Conservation (phyloP, 768 basidiomycete genomes). For the Lanmaoa pseudosensibilis region DNA sequence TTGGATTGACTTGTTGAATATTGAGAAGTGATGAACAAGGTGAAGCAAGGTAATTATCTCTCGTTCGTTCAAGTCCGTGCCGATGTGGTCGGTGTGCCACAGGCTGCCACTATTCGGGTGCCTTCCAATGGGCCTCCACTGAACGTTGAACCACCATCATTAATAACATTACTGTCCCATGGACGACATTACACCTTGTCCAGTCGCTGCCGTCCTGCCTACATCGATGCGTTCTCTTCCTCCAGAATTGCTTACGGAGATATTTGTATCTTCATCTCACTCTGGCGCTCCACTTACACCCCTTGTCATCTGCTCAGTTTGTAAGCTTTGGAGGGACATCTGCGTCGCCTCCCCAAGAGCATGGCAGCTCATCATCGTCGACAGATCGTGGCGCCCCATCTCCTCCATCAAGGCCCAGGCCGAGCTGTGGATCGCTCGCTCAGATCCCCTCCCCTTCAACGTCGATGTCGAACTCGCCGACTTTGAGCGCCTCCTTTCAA, state of each 20-base stretch:
- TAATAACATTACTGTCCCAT: no score
- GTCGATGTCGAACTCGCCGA: conserved; percentile 50
- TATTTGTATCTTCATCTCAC: conserved; percentile 48
- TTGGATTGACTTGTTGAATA: no score
- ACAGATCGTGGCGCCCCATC: conserved; percentile 40
- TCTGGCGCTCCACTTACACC: conserved; percentile 48
- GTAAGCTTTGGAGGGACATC: conserved; percentile 57
- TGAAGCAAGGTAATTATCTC: no score
- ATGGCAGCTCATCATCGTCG: conserved; percentile 60
- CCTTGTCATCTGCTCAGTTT: conserved; percentile 53
- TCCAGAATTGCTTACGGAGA: conserved; percentile 60
- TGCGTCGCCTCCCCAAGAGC: conserved; percentile 53
- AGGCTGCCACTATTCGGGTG: no score
- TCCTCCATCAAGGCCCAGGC: conserved; percentile 48
- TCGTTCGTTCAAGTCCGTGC: no score
- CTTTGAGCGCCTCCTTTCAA: conserved; percentile 54
- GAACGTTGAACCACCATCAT: background rate
- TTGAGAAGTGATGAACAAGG: no score
- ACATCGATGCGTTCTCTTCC: conserved; percentile 43
- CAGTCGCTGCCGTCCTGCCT: background rate
- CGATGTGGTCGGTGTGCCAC: no score
- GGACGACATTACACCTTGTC: background rate
- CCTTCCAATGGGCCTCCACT: background rate
- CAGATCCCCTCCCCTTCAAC: conserved; percentile 53
- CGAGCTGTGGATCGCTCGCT: conserved; percentile 52